Percentiles rank a stretch among this genome's conserved stretches.
Evolutionary conservation across 2,329 filamentous ascomycete genomes (phyloP).

Genomic region (Phialophora expanda): DNA sequence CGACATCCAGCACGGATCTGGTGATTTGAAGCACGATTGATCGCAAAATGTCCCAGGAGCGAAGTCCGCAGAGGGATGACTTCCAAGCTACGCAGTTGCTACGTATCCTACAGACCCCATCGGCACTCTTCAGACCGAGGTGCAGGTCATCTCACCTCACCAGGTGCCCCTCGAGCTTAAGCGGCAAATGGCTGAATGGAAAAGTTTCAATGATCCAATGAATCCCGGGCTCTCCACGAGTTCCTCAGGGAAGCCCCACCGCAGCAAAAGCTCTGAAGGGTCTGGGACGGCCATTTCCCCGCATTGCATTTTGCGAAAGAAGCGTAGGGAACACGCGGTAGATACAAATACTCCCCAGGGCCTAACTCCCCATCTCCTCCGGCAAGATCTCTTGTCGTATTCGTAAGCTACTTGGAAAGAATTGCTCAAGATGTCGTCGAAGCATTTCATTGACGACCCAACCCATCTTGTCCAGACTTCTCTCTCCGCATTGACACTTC

Average conservation of each 20-base stretch:
- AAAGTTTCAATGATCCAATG: not conserved
- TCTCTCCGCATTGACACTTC: constrained; percentile 76
- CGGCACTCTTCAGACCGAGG: constrained; percentile 15
- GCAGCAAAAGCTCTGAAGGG: constrained; percentile 11
- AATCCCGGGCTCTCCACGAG: constrained; percentile 15
- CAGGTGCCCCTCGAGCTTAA: constrained; percentile 10
- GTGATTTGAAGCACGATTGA: not conserved
- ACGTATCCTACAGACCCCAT: not conserved
- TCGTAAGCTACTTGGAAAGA: not conserved
- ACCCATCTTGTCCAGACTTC: constrained; percentile 76
- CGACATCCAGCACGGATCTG: not conserved
- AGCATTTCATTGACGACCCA: constrained; percentile 42
- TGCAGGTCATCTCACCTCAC: constrained; percentile 20
- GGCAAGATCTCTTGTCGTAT: constrained; percentile 1
- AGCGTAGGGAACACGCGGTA: constrained; percentile 9
- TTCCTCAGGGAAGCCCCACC: constrained; percentile 16
- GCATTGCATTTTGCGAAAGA: constrained; percentile 17
- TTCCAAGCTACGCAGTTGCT: not conserved
- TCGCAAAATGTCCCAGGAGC: not conserved
- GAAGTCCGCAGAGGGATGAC: not conserved
- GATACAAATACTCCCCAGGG: constrained; percentile 14
- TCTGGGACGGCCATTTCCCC: constrained; percentile 17
- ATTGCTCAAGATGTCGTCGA: constrained; percentile 16
- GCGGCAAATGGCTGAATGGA: constrained; percentile 23
- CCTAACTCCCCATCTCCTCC: constrained; percentile 3